A percentile compares a stretch with the other conserved stretches of the same genome.
These are phyloP conservation scores for Blumeria graminis DNA, from an alignment of 2,329 filamentous ascomycete species.

Conservation along the genomic window DNA sequence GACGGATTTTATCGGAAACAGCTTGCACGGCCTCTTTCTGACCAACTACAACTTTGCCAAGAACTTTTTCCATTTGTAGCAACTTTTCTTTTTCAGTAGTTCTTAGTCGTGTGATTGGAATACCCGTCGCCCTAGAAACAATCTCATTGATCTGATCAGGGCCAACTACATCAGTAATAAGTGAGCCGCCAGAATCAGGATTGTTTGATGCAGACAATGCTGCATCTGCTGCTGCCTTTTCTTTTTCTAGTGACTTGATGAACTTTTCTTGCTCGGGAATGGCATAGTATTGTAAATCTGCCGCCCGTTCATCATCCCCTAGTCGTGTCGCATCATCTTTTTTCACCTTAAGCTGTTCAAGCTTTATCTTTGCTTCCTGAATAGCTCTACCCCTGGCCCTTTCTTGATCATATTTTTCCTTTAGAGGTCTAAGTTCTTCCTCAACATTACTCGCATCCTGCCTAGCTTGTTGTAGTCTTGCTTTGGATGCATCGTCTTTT, in stretches of 20 bases:
- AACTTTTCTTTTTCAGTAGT: constrained; percentile 96
- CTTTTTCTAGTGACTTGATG: constrained; percentile 60
- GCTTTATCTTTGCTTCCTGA: constrained; percentile 82
- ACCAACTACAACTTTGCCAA: constrained; percentile 68
- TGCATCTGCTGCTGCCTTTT: constrained; percentile 58
- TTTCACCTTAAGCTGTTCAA: constrained; percentile 77
- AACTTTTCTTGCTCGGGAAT: constrained; percentile 72
- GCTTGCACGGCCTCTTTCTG: constrained; percentile 83
- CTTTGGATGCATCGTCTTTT: constrained; percentile 77
- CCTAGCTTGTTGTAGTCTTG: constrained; percentile 58
- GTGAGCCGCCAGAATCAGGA: constrained; percentile 38
- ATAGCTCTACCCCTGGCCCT: constrained; percentile 78
- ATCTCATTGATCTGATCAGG: constrained; percentile 99
- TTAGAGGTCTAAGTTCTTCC: constrained; percentile 74
- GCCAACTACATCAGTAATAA: constrained; percentile 82
- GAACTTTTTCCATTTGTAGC: constrained; percentile 81
- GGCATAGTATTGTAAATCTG: constrained; percentile 89
- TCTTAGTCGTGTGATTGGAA: constrained; percentile 79
- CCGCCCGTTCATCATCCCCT: constrained; percentile 64
- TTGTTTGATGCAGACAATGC: constrained; percentile 29
- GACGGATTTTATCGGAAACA: constrained; percentile 84
- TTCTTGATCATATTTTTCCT: constrained; percentile 88
- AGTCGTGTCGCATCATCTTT: constrained; percentile 78
- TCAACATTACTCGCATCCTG: constrained; percentile 85
- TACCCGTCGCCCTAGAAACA: constrained; percentile 91